Evolutionary conservation across 768 basidiomycete species (phyloP), one percentile per base, ranked within the genome.

Genomic region (Kwoniella sp.): DNA sequence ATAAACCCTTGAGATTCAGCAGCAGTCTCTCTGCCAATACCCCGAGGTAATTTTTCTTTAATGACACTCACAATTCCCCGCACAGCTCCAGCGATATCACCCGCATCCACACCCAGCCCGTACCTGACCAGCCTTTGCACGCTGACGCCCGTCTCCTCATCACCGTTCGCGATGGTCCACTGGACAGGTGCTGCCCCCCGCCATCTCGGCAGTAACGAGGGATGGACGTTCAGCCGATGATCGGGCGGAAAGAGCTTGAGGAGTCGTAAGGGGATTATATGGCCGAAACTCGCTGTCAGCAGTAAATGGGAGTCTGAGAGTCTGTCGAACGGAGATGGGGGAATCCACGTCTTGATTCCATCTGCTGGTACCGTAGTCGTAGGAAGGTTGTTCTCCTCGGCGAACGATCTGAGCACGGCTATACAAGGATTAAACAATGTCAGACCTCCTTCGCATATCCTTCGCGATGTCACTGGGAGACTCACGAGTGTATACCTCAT

Each of bases 131-230:
- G 59, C 29, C 71, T 69, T 59, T 81, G 79, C 0, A 97, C 84
- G 64, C 87, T 90, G 1, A 95, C 92, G 0, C 92, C 93, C 0
- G 90, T 91, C 66, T 86, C 84, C 4, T 73, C 74, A 55, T 87
- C 87, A 1, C 86, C 87, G 65, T 88, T 86, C 50, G 90, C 81
- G 45, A 97, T 83, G 0, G 89, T 85, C 72, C 88, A 89, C 73
- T 96, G 93, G 41, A 97, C 90, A 0, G 93, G 93, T 2, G 92
- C 91, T 9, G 93, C 87, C 0, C 93, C 93, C n/a, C 93, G 87
- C 78, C 91, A 93, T 28, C 84, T 83, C 0, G 93, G 93, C 34
- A 97, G 84, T 0, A 92, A 82, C 37, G 93, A 94, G 0, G 93
- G 92, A 73, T 97, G 93, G 5, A 97, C 87, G 73, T 97, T 96